Evolutionary conservation across 805 yeast genomes (phyloP).

Genomic region (Candida tallmaniae): DNA sequence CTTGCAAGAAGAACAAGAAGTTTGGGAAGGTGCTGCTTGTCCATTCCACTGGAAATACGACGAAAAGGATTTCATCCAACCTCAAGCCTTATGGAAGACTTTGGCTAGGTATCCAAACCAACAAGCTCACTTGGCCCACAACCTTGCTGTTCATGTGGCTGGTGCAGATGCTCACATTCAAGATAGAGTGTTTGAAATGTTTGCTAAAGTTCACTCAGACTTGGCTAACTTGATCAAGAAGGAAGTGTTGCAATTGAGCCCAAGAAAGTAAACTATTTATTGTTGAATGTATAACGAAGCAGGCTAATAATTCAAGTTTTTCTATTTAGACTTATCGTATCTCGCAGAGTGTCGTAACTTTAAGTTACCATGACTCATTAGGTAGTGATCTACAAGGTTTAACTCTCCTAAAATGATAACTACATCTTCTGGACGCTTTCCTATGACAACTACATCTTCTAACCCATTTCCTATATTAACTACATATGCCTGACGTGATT

Average conservation of each 20-base stretch:
- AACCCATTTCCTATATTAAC: not conserved
- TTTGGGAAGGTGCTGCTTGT: conserved; percentile 76
- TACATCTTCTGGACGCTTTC: too few species aligned
- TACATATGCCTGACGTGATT: too few species aligned
- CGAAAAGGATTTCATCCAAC: conserved; percentile 69
- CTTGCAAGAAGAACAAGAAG: conserved; percentile 66
- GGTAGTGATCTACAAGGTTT: too few species aligned
- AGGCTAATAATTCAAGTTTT: too few species aligned
- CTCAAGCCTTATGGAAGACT: conserved; percentile 73
- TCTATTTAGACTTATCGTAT: too few species aligned
- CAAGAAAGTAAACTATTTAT: conserved; percentile 33
- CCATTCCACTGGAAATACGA: conserved; percentile 82
- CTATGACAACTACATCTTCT: too few species aligned
- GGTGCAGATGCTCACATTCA: conserved; percentile 73
- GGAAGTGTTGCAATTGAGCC: conserved; percentile 51
- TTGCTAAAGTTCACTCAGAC: conserved; percentile 63
- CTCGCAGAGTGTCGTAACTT: too few species aligned
- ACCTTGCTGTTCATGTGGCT: conserved; percentile 69
- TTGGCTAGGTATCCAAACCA: conserved; percentile 75
- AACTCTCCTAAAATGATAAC: too few species aligned
- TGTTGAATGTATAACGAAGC: too few species aligned
- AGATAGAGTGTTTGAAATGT: conserved; percentile 74
- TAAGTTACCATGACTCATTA: too few species aligned
- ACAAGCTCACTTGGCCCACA: conserved; percentile 78
- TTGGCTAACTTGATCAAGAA: conserved; percentile 65